Base-by-base conservation (phyloP, 306 rosid genomes). In the Rosa lucieae region DNA sequence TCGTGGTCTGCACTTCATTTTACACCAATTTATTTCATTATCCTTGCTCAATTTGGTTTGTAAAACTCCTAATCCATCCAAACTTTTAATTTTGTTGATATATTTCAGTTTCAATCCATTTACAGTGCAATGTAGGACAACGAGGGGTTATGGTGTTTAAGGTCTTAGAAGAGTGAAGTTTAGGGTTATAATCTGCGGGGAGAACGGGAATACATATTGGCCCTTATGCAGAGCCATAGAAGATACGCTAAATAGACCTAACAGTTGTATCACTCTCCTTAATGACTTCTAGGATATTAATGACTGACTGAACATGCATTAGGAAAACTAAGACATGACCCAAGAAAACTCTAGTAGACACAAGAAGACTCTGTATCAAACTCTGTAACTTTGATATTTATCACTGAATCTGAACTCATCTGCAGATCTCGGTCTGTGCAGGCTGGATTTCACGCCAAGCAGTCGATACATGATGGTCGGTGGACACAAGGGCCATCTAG, bases 401-500 rank as follows among this genome's bases (percentile, higher is more conserved):
- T 70, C 5, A 68, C 42, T 63, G 35, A 56, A 39, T 14, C 75
- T 51, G 61, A 76, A 63, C 61, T 67, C 44, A 32, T 80, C 14
- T 91, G 88, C 96, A 95, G 98, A 49, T 51, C 87, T 90, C 43
- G 98, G 98, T 78, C 99, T 94, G 4, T 95, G 91, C 86, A 90
- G 87, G 8, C 82, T 95, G 75, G 96, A 89, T 83, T 90, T 90
- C 82, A 90, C 96, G 53, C 81, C 92, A 51, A 93, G 87, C 81
- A 98, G 97, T 78, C 91, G 95, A 51, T 84, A 90, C 79, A 89
- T 93, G 97, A 83, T 89, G 62, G 48, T 89, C 73, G 91, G 90
- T 48, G 99, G 99, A 69, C 92, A 84, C 39, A 95, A 92, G 84
- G 99, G 98, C 39, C 97, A 95, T 81, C 80, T 95, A 56, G 98